phyloP scores from a whole-genome alignment of 139 green algal species.

The Volvox africanus region DNA sequence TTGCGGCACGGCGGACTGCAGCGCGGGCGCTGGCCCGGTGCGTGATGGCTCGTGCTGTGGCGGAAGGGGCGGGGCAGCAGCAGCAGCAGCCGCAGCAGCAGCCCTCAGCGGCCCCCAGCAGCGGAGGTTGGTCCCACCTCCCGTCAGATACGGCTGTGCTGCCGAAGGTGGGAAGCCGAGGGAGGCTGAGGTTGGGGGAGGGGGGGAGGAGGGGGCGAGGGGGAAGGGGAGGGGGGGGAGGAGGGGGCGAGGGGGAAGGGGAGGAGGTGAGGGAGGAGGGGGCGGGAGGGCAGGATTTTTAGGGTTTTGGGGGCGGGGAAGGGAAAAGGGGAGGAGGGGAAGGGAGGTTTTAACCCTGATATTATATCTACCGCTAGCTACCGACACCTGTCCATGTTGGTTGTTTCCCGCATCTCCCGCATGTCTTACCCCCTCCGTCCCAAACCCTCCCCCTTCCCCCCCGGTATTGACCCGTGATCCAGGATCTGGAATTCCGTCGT shows the following conservation, averaged over 20 bases:
- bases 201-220: background rate
- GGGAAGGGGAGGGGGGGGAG: no score
- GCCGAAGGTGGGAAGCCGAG: background rate
- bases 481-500: slow-evolving; percentile 18
- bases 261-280: no score
- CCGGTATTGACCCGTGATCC: background rate
- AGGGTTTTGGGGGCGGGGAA: no score
- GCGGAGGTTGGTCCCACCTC: background rate
- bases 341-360: background rate
- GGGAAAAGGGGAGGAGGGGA: no score
- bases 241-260: no score
- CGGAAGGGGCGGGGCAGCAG: background rate
- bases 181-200: background rate
- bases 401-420: background rate
- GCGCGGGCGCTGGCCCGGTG: slow-evolving; percentile 18
- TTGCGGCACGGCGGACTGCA: background rate
- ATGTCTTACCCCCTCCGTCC: background rate
- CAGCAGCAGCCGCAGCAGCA: background rate
- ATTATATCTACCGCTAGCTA: background rate
- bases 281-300: no score
- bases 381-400: background rate
- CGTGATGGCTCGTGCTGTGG: slow-evolving; percentile 26
- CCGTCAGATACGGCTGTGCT: background rate
- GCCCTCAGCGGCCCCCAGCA: no score
- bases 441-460: background rate